Percentiles rank a stretch among this genome's conserved stretches.
Evolutionary conservation across 192 early-diverging fungal species (phyloP).

Genomic region (Lunasporangiospora selenospora): DNA sequence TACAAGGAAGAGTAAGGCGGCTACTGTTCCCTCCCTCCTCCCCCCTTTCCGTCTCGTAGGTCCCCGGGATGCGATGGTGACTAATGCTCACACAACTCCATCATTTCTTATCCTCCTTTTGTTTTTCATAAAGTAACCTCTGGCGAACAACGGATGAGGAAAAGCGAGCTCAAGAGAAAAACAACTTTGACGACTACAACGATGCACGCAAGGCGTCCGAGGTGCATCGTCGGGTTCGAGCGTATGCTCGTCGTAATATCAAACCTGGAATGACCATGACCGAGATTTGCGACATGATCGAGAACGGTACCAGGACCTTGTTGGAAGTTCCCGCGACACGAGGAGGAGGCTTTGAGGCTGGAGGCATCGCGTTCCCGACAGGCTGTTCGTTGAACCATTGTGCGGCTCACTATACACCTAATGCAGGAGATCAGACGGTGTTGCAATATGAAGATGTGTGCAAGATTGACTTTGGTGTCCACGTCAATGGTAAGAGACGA

Average conservation of each 20-base stretch:
- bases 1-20: conserved; percentile 89
- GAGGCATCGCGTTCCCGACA: conserved; percentile 95
- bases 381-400: conserved; percentile 93
- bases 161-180: conserved; percentile 82
- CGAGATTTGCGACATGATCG: conserved; percentile 91
- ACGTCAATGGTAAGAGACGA: conserved; percentile 86
- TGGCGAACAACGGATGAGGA: conserved; percentile 92
- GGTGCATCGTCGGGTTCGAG: conserved; percentile 91
- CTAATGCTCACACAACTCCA: neutral
- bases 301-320: conserved; percentile 88
- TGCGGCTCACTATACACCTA: conserved; percentile 98
- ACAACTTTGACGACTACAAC: conserved; percentile 73
- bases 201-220: conserved; percentile 91
- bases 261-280: conserved; percentile 96
- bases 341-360: conserved; percentile 80
- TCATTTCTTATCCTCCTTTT: neutral
- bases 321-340: too few relatives aligned
- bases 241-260: conserved; percentile 78
- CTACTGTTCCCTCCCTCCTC: too few relatives aligned
- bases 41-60: neutral
- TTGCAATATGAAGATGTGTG: conserved; percentile 89
- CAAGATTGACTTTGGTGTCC: conserved; percentile 97
- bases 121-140: conserved; percentile 65
- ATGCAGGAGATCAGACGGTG: conserved; percentile 92
- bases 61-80: neutral